These are phyloP conservation scores for Erythrophleum fordii DNA, from an alignment of 306 rosid species.

Conservation along the genomic window DNA sequence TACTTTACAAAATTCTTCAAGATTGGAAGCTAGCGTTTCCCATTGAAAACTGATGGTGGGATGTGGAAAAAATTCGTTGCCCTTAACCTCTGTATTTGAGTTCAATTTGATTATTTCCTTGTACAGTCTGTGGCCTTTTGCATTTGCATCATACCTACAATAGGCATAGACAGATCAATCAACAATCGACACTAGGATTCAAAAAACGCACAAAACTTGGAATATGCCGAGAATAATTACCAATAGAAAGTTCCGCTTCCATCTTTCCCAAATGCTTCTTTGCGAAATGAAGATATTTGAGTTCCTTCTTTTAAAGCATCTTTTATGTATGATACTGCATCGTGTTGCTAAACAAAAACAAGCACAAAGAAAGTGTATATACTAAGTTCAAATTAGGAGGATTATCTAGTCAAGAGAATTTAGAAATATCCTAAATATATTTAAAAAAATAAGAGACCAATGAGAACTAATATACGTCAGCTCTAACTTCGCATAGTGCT, in stretches of 20 bases:
- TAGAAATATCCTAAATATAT: neutral
- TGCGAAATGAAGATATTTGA: constrained; percentile 64
- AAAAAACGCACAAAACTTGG: constrained; percentile 1
- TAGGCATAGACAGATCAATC: constrained; percentile 32
- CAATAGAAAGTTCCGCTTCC: constrained; percentile 69
- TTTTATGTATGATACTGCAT: constrained; percentile 66
- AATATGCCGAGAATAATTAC: constrained; percentile 45
- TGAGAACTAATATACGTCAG: constrained; percentile 57
- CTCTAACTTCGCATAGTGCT: constrained; percentile 94
- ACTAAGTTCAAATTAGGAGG: neutral
- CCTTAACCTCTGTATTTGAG: constrained; percentile 49
- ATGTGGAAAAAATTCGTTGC: constrained; percentile 40
- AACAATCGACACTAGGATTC: constrained; percentile 21
- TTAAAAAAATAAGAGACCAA: constrained; percentile 8
- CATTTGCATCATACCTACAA: constrained; percentile 84
- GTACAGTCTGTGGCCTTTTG: constrained; percentile 66
- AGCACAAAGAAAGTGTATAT: constrained; percentile 16
- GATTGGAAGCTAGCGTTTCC: constrained; percentile 87
- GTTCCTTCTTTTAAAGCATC: constrained; percentile 80
- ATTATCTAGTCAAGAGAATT: constrained; percentile 13
- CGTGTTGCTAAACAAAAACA: constrained; percentile 73
- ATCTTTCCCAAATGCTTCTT: constrained; percentile 70
- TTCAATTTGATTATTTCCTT: constrained; percentile 35
- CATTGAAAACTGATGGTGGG: constrained; percentile 59
- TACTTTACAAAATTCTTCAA: constrained; percentile 56